phyloP scores from a whole-genome alignment of 768 basidiomycete genomes.

The Chalciporus pseudorubinellus region DNA sequence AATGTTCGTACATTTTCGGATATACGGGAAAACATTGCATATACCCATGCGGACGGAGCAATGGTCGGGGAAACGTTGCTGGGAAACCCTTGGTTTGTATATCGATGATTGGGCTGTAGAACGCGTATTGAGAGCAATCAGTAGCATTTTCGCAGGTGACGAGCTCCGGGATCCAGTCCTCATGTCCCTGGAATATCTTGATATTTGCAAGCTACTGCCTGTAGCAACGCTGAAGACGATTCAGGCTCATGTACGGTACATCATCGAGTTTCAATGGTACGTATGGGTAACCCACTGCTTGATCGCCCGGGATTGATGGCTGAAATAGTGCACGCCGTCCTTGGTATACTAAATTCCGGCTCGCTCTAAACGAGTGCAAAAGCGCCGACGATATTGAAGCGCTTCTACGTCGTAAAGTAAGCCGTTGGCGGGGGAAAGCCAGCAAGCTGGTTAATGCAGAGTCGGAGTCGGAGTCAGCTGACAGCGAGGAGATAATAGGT shows the following conservation, averaged over 20 bases:
- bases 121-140: background rate
- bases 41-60: conserved; percentile 66
- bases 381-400: conserved; percentile 46
- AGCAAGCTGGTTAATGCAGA: conserved; percentile 1
- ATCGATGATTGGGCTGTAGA: background rate
- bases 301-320: conserved; percentile 1
- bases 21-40: conserved; percentile 48
- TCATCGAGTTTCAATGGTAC: conserved; percentile 68
- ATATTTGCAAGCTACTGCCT: conserved; percentile 52
- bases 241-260: conserved; percentile 64
- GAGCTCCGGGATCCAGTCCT: conserved; percentile 58
- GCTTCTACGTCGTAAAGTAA: conserved; percentile 43
- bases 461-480: background rate
- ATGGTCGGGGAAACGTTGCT: conserved; percentile 83
- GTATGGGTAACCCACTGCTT: conserved; percentile 14
- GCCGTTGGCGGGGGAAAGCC: conserved; percentile 48
- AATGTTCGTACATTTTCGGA: conserved; percentile 67
- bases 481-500: conserved; percentile 2
- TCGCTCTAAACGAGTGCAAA: conserved; percentile 40
- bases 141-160: conserved; percentile 55
- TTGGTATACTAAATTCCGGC: conserved; percentile 58
- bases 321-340: conserved; percentile 43
- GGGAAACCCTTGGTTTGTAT: conserved; percentile 65
- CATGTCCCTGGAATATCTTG: conserved; percentile 69
- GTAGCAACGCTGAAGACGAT: conserved; percentile 49